Base-by-base conservation (phyloP, 2,329 filamentous ascomycete species). In the Gremmenia infestans region DNA sequence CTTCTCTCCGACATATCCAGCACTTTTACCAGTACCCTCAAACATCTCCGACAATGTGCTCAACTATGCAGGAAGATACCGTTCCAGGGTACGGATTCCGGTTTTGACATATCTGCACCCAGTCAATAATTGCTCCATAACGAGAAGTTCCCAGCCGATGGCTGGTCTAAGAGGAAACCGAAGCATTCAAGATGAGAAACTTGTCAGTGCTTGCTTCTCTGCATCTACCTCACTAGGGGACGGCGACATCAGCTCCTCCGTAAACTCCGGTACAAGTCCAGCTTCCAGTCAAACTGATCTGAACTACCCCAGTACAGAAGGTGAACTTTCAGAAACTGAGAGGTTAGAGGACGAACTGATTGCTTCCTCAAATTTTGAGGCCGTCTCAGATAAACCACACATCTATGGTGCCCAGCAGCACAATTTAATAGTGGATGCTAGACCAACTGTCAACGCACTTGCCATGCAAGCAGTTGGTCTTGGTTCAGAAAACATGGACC, bases 401-500 rank as follows among this genome's bases (percentile, higher is more conserved):
- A 77, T 97, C 25, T 97, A 96, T 64, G 94, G 94, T 25, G 93
- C 93, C 12, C 92, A 97, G 65, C 91, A 97, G 70, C 85, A 85
- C 60, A 99, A 97, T 68, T 76, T 97, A 57, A 99, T 99, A 63
- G 91, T 99, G 46, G 94, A 99, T 75, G 94, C 94, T 46, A 85
- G 94, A 47, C 94, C 94, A 15, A 94, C 88, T 3, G 86, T 99
- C 64, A 99, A 99, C 70, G 94, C 94, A 19, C 85, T 92, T 63
- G 91, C 91, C 6, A 97, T 97, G 81, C 92, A 97, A 71, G 89
- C 92, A 4, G 86, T 93, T 61, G 94, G 94, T 6, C 85, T 92
- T 70, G 94, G 94, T 2, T 96, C 93, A 0, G 94, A 99, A 72
- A 96, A 97, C 67, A 97, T 97, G 89, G 90, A 96, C 62, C 88